A percentile compares a stretch with the other conserved stretches of the same genome.
Evolutionary conservation across 768 basidiomycete species (phyloP).

Genomic region (Lenzites betulinus): DNA sequence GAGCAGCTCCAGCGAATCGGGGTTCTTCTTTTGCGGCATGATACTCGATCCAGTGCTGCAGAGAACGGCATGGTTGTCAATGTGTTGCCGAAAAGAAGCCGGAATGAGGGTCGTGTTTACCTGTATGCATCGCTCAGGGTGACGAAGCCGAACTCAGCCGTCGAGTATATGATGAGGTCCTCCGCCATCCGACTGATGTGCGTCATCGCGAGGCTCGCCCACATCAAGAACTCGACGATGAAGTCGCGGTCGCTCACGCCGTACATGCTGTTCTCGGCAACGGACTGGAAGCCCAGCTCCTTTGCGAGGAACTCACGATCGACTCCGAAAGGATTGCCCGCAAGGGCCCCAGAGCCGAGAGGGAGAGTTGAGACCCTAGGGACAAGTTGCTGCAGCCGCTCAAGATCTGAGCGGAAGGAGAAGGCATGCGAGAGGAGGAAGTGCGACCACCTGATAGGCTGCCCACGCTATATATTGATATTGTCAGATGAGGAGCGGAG

Average conservation of each 20-base stretch:
- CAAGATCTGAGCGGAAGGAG: constrained; percentile 88
- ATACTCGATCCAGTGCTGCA: constrained; percentile 95
- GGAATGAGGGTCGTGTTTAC: constrained; percentile 39
- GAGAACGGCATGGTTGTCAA: neutral
- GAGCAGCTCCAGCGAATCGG: constrained; percentile 92
- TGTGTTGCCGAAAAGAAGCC: neutral
- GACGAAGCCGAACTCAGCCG: constrained; percentile 96
- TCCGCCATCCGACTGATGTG: constrained; percentile 95
- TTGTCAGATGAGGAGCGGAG: neutral
- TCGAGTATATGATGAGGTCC: constrained; percentile 95
- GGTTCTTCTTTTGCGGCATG: constrained; percentile 99
- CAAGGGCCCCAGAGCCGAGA: constrained; percentile 91
- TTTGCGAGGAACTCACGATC: constrained; percentile 90
- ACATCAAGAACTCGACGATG: constrained; percentile 96
- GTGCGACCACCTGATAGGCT: constrained; percentile 99
- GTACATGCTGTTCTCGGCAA: constrained; percentile 97
- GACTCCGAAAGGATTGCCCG: constrained; percentile 93
- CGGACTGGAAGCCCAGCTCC: constrained; percentile 84
- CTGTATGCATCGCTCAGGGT: constrained; percentile 97
- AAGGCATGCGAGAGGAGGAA: constrained; percentile 93
- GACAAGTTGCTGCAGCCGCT: constrained; percentile 78
- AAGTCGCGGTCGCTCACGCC: constrained; percentile 98
- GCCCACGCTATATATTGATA: constrained; percentile 68
- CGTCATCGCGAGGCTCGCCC: constrained; percentile 88
- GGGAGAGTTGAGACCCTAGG: constrained; percentile 94